A percentile compares a stretch with the other conserved stretches of the same genome.
These are phyloP conservation scores for Rhododendron molle DNA, from an alignment of 148 eudicot genomes.

Conservation along the genomic window DNA sequence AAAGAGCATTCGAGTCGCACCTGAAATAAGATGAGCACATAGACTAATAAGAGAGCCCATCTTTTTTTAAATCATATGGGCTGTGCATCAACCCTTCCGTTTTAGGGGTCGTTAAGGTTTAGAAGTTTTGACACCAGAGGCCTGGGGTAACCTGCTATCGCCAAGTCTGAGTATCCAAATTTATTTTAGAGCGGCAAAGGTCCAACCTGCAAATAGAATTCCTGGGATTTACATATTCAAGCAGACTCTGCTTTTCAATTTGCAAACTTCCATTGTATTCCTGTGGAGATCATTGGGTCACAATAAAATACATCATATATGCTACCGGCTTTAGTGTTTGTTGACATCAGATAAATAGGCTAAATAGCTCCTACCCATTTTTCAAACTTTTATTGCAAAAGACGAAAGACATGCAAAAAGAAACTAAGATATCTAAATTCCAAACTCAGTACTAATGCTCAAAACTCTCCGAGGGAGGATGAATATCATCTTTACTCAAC, in stretches of 20 bases:
- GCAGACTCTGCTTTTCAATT: neutral
- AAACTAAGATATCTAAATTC: neutral
- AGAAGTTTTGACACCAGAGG: neutral
- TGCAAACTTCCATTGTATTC: neutral
- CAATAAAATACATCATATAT: neutral
- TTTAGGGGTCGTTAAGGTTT: neutral
- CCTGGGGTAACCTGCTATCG: neutral
- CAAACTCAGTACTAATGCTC: neutral
- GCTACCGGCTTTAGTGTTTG: neutral
- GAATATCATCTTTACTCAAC: neutral
- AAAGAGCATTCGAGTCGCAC: constrained; percentile 63
- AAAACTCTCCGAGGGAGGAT: neutral
- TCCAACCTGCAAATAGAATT: neutral
- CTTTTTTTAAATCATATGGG: constrained; percentile 30
- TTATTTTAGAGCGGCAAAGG: neutral
- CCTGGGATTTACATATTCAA: neutral
- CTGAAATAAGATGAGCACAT: constrained; percentile 38
- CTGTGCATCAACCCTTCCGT: constrained; percentile 25
- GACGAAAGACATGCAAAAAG: neutral
- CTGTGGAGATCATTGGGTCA: neutral
- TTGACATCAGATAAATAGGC: neutral
- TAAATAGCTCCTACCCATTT: neutral
- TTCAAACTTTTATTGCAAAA: neutral
- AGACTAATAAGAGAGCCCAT: constrained; percentile 24
- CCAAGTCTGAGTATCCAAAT: neutral